Conservation (phyloP, 2,329 filamentous ascomycete species). For the Ascosphaera acerosa region DNA sequence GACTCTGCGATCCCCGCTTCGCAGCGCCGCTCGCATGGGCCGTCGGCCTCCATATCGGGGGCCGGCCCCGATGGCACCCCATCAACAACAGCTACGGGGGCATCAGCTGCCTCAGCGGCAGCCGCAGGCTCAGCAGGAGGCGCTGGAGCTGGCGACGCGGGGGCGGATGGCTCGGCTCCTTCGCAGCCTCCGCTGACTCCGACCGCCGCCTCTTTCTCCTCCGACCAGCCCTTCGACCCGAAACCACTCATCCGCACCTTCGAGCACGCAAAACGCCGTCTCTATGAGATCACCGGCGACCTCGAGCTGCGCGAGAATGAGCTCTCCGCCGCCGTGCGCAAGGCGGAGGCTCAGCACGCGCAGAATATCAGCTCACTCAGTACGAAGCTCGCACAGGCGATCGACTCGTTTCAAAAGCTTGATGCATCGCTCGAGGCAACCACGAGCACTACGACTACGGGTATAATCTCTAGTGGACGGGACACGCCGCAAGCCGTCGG, state of each 20-base stretch:
- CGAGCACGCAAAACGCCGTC: constrained; percentile 37
- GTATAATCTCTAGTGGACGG: no score
- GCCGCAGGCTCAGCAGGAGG: no score
- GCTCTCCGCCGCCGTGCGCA: constrained; percentile 63
- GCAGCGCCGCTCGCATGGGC: constrained; percentile 48
- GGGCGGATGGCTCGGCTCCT: no score
- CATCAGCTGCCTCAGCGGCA: no score
- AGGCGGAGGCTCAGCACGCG: constrained; percentile 78
- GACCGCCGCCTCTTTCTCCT: constrained; percentile 9
- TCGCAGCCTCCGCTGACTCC: no score
- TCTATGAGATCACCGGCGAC: constrained; percentile 38
- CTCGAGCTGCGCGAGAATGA: constrained; percentile 80
- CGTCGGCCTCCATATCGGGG: constrained; percentile 12
- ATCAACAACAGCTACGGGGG: no score
- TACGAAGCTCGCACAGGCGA: constrained; percentile 71
- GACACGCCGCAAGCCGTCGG: no score
- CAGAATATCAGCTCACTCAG: constrained; percentile 72
- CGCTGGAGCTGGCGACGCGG: no score
- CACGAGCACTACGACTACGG: constrained; percentile 15
- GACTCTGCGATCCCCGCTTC: constrained; percentile 49
- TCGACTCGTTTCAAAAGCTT: constrained; percentile 72
- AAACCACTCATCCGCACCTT: constrained; percentile 94
- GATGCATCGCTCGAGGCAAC: constrained; percentile 55
- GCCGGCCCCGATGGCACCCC: no score
- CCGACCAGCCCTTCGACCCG: constrained; percentile 48